Evolutionary conservation across 2,329 filamentous ascomycete genomes (phyloP), one percentile per base, ranked within the genome.

Genomic region (Elsinoe ampelina): DNA sequence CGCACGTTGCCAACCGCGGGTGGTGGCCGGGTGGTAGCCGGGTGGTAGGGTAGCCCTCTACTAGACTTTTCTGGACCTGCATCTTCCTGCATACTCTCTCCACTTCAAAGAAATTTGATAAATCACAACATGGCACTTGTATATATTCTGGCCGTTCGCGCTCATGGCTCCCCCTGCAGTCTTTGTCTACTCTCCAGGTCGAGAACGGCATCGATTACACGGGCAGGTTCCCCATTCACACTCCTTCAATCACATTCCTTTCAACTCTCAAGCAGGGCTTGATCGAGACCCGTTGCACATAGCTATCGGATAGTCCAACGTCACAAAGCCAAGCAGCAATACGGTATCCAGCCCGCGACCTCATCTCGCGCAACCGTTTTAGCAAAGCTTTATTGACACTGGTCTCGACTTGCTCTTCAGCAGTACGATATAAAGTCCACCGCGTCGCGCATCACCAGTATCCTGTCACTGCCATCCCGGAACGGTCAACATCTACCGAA

Each of bases 251-350:
- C 41, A 45, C 41, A 26, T 20, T 26, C 41, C 41, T 45, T 45
- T 45, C 10, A 11, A 26, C 20, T 10, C 41, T 45, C 41, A 22
- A 45, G 41, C 41, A 2, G 41, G 41, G 19, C 26, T 22, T 45
- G 41, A 42, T 15, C 39, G 19, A 15, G 15, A 42, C 20, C 41
- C 41, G 41, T 45, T 45, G 26, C 20, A 10, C 20, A 45, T 45
- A 45, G 41, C 41, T 45, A 22, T 45, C 20, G 41, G 19, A 45
- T 45, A 45, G 41, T 45, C 41, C 41, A 45, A 45, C 41, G 17
- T 45, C 20, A 45, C 41, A 22, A 45, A 45, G 41, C 41, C 41
- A 45, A 45, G 41, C 26, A 19, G 20, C 41, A 45, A 11, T 8
- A 45, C 26, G 4, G 26, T 30, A 5, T 30, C 10, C 39, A 10